Evolutionary conservation across 129 eudicot genomes (phyloP), one percentile per base, ranked within the genome.

Genomic region (Silybum marianum): DNA sequence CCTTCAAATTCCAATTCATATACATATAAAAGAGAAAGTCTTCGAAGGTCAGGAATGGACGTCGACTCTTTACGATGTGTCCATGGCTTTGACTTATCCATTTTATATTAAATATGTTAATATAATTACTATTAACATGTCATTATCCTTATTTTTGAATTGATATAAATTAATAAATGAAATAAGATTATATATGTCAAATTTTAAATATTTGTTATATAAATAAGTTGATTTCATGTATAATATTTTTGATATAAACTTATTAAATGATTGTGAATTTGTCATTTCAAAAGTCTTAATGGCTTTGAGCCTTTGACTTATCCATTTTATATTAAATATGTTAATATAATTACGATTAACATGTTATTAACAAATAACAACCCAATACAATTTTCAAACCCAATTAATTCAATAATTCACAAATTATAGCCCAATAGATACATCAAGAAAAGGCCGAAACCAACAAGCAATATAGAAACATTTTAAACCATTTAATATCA

Each of bases 21-120:
- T 44, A 10, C 28, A n/a, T n/a, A n/a, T 51, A 51, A 14, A 51
- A 51, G 6, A 30, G 60, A 32, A 32, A 75, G 10, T n/a, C 48
- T 28, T 76, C 18, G 72, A 70, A 78, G 68, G 66, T 68, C 21
- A 21, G 9, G 28, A 54, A n/a, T 24, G 12, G 71, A 28, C 34
- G 21, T 1, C 18, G 78, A 30, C 18, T n/a, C 32, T 34, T 14
- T 58, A 54, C 66, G 66, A 9, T 58, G n/a, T 75, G 69, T 54
- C 80, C 80, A 76, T 71, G 71, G 71, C 71, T 76, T 76, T 76
- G 80, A 76, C 80, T 38, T 76, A 60, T 6, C 13, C 32, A 32
- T 21, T 19, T 58, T 6, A 16, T 16, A 54, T 54, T 54, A 54
- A 51, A 13, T 46, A 46, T 46, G 3, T 13, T 13, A 46, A 46